A percentile compares a stretch with the other conserved stretches of the same genome.
phyloP scores from a whole-genome alignment of 108 stramenopile species.

The Cyclotella distinguenda region DNA sequence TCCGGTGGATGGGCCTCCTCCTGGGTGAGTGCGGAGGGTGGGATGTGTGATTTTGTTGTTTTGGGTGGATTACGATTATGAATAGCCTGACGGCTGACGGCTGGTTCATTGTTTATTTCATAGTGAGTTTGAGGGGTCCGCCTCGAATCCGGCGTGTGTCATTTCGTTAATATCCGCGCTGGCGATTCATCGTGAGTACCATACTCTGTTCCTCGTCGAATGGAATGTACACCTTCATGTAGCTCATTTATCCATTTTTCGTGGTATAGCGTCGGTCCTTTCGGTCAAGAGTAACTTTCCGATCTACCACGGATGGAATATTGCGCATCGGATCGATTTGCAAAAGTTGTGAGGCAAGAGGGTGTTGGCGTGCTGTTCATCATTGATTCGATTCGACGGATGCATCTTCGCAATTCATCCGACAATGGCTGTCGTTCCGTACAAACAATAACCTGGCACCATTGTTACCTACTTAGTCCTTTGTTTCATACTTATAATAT shows the following conservation, averaged over 20 bases:
- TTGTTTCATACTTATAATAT: no score
- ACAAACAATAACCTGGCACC: no score
- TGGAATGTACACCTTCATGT: not conserved
- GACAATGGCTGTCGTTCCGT: no score
- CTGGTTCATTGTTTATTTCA: no score
- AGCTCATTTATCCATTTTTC: not conserved
- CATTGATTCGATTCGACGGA: no score
- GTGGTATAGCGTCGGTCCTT: not conserved
- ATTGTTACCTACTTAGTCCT: no score
- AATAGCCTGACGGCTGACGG: no score
- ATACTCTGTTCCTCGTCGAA: not conserved
- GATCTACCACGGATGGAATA: slow-evolving; percentile 41
- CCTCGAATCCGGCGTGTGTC: slow-evolving; percentile 45
- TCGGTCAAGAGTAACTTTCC: slow-evolving; percentile 48
- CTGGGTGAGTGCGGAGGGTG: no score
- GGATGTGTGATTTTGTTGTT: no score
- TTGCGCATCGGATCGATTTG: slow-evolving; percentile 37
- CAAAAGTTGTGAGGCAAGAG: slow-evolving; percentile 1
- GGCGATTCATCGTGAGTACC: slow-evolving; percentile 37
- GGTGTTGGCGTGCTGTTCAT: no score
- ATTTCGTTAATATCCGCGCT: slow-evolving; percentile 44
- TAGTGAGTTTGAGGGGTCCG: slow-evolving; percentile 40
- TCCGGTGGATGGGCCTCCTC: slow-evolving; percentile 41
- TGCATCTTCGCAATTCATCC: no score
- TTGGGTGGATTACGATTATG: no score